These are phyloP conservation scores for Halophytophthora polymorphica DNA, from an alignment of 352 stramenopile species.

Conservation along the genomic window DNA sequence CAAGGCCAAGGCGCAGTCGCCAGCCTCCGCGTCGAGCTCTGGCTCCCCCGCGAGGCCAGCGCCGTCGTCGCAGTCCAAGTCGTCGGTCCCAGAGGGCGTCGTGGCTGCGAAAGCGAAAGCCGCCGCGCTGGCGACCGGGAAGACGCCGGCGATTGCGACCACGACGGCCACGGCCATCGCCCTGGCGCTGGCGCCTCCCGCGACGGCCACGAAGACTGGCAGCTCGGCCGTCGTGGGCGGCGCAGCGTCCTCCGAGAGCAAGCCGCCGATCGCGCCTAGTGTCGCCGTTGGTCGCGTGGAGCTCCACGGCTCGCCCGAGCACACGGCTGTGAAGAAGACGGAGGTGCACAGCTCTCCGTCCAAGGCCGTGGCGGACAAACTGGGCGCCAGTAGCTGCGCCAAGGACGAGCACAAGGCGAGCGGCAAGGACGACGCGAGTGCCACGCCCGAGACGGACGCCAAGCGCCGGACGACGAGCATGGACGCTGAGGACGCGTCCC, in stretches of 20 bases:
- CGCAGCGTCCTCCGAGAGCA: no score
- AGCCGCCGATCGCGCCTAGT: no score
- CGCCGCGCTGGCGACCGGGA: background rate
- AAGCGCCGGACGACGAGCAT: slow-evolving; percentile 5
- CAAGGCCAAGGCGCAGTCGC: background rate
- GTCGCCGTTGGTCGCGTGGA: slow-evolving; percentile 1
- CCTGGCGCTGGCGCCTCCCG: no score
- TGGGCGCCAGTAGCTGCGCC: slow-evolving; percentile 9
- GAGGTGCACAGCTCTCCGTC: slow-evolving; percentile 33
- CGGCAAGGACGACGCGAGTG: background rate
- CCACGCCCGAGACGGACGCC: slow-evolving; percentile 7
- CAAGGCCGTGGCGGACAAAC: slow-evolving; percentile 26
- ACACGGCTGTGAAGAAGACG: slow-evolving; percentile 22
- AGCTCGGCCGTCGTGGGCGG: no score
- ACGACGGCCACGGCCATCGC: no score
- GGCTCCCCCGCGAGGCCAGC: background rate
- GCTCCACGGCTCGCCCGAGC: slow-evolving; percentile 30
- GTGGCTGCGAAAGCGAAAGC: slow-evolving; percentile 5
- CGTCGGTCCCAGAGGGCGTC: background rate
- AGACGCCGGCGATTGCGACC: no score
- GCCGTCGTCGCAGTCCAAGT: slow-evolving; percentile 1
- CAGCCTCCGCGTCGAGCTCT: slow-evolving; percentile 1
- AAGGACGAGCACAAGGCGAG: slow-evolving; percentile 1
- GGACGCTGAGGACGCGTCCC: slow-evolving; percentile 12
- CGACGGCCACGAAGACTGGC: no score